Percentiles rank a stretch among this genome's conserved stretches.
These are phyloP conservation scores for Forsythia viridissima DNA, from an alignment of 257 asterid species.

Conservation along the genomic window DNA sequence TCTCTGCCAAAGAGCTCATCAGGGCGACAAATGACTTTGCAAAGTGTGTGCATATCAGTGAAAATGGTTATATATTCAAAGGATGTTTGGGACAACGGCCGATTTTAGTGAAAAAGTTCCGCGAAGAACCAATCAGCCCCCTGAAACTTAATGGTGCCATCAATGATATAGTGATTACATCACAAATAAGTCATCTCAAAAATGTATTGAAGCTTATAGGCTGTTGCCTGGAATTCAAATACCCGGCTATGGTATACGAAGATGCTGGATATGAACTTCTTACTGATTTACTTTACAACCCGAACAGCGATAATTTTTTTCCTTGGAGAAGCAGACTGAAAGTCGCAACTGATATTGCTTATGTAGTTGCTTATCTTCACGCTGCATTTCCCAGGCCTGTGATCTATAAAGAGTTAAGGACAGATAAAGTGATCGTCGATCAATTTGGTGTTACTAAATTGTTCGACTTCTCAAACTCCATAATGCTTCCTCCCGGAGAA, in stretches of 20 bases:
- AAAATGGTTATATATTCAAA: not conserved
- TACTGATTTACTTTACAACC: not conserved
- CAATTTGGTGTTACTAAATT: slow-evolving; percentile 18
- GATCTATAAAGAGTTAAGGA: slow-evolving; percentile 2
- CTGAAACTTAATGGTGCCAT: not conserved
- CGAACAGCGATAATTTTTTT: not conserved
- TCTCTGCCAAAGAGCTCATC: slow-evolving; percentile 15
- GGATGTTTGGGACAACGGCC: not conserved
- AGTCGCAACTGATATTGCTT: slow-evolving; percentile 22
- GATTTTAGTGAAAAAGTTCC: slow-evolving; percentile 3
- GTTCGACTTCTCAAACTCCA: not conserved
- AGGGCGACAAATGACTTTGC: slow-evolving; percentile 16
- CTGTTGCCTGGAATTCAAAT: slow-evolving; percentile 16
- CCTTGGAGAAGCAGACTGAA: slow-evolving; percentile 16
- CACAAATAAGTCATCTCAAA: slow-evolving; percentile 28
- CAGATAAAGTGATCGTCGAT: slow-evolving; percentile 18
- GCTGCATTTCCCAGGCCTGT: slow-evolving; percentile 18
- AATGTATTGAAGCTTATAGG: slow-evolving; percentile 15
- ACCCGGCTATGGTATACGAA: slow-evolving; percentile 25
- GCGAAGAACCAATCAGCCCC: not conserved
- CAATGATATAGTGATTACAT: slow-evolving; percentile 24
- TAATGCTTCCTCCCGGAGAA: slow-evolving; percentile 20
- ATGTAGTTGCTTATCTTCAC: slow-evolving; percentile 21
- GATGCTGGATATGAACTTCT: slow-evolving; percentile 1
- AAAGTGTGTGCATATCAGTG: not conserved